Evolutionary conservation across 108 stramenopile genomes (phyloP), one percentile per base, ranked within the genome.

Genomic region (Epithemia pelagica): DNA sequence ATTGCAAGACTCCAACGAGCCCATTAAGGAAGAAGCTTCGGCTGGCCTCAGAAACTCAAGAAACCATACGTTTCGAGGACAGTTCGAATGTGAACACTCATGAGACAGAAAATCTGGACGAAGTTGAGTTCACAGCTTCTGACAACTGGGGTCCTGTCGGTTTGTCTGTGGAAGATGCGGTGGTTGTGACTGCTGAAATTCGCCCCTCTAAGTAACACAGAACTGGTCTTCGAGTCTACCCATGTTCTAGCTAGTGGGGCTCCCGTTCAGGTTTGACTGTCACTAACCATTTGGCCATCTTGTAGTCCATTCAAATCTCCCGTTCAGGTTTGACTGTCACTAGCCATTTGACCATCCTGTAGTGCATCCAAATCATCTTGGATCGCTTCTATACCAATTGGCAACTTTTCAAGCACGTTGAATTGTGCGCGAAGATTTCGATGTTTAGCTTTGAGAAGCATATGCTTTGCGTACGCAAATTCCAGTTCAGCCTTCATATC

Each of bases 401-500:
- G 79, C 25, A 84, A 59, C 2, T 22, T 57, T 63, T 75, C 66
- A 29, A 84, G 61, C 0, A 74, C 54, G 24, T 75, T 55, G 58
- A 67, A 67, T 52, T 84, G 76, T 8, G 62, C 33, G 26, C 64
- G 23, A 2, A 84, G 68, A 30, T 72, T 54, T 25, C 73, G 61
- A 53, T 73, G 78, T 19, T 65, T 57, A 21, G 56, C 65, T 0
- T 75, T 54, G 0, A 84, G 63, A 63, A 64, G 64, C 63, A 77
- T 65, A 57, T 84, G 83, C 63, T 84, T 84, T n/a, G 77, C 74
- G 72, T 62, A 80, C 20, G 73, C 79, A 59, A 61, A 80, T 54
- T 84, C 79, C 72, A 84, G 66, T 31, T 79, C 75, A 23, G 76
- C 77, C 54, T 84, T 79, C 31, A 79, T 30, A 59, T 84, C 83